These are phyloP conservation scores for Rutstroemia sydowiana DNA, from an alignment of 2,329 filamentous ascomycete genomes.

Conservation along the genomic window DNA sequence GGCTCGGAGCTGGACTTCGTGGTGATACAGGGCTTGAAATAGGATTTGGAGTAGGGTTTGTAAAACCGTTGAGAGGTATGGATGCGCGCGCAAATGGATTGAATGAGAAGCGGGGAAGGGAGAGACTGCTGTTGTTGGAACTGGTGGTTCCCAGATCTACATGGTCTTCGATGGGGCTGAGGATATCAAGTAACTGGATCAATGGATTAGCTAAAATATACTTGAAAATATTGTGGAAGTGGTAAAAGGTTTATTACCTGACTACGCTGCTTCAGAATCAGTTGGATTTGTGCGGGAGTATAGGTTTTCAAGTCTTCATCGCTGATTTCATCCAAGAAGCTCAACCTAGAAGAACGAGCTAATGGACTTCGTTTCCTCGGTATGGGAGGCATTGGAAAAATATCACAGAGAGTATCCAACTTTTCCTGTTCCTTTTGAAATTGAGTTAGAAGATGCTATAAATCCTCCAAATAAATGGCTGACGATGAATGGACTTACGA, in stretches of 20 bases:
- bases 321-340: slow-evolving; percentile 35
- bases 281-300: slow-evolving; percentile 39
- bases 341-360: slow-evolving; percentile 17
- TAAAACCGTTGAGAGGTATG: neutral
- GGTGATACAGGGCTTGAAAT: neutral
- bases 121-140: neutral
- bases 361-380: slow-evolving; percentile 20
- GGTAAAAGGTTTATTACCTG: slow-evolving; percentile 41
- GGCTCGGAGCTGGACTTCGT: slow-evolving; percentile 1
- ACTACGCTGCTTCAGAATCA: slow-evolving; percentile 43
- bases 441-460: slow-evolving; percentile 21
- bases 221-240: too few relatives aligned
- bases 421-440: slow-evolving; percentile 16
- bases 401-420: slow-evolving; percentile 21
- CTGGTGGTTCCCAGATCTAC: neutral
- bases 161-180: neutral
- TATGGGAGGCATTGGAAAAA: slow-evolving; percentile 15
- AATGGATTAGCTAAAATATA: neutral
- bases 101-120: neutral
- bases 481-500: slow-evolving; percentile 26
- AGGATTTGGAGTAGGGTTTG: neutral
- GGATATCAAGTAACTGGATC: slow-evolving; percentile 1
- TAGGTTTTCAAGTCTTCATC: slow-evolving; percentile 39
- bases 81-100: slow-evolving; percentile 2
- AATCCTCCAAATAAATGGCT: neutral